Base-by-base conservation (phyloP, 495 filamentous ascomycete species). In the Amniculicola lignicola region DNA sequence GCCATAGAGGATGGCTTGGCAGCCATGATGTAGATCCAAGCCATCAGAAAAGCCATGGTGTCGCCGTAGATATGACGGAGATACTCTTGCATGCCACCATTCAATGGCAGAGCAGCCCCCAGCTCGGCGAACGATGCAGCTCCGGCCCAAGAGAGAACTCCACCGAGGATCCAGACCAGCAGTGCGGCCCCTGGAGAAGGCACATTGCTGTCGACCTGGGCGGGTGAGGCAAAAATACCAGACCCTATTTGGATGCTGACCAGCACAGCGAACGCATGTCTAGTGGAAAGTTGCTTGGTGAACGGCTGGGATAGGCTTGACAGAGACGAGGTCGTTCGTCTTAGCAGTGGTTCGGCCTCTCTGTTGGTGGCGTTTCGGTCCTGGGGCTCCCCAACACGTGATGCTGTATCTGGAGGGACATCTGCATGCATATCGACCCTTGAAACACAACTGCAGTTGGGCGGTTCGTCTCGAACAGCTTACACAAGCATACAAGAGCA, bases 51-150 rank as follows among this genome's bases (percentile, higher is more conserved):
- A 6, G 65, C 70, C 12, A 62, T 29, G 38, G 65, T 59, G 14
- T 73, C 68, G 11, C 70, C 69, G 45, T 69, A 73, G 24, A 65
- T 57, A 15, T 60, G 18, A 0, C 66, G 51, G 11, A 75, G 64
- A 47, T 77, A 77, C 42, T 75, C 72, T 51, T 75, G 73, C 7
- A 71, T 68, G 4, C 75, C 75, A 10, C 74, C 73, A 51, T 76
- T 76, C 51, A 54, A 48, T 1, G 74, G 75, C 14, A 77, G 51
- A 11, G 61, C 64, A 14, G 69, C 51, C 18, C 75, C 73, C 25
- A 76, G 67, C 48, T 77, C 75, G 31, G 70, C 67, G 57, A 75
- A 74, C 7, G 67, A 71, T 0, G 72, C 68, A 0, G 73, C 74
- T 10, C 75, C 73, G 12, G 75, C 68, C 73, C 72, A 77, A 7